These are phyloP conservation scores for Cyberlindnera maritima DNA, from an alignment of 805 yeast species.

Conservation along the genomic window DNA sequence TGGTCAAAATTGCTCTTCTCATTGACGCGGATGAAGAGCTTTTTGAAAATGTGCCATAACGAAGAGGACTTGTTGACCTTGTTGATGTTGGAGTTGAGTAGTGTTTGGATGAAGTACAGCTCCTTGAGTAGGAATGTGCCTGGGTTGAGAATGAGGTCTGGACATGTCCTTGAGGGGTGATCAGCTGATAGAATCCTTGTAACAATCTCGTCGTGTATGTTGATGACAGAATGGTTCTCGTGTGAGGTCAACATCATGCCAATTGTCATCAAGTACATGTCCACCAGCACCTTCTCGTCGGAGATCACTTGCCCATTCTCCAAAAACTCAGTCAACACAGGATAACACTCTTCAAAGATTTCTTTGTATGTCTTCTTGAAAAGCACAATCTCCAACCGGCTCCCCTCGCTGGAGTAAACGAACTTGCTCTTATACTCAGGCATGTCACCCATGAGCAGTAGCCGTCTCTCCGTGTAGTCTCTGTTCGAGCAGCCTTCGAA, in stretches of 20 bases:
- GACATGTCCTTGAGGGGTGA: not conserved
- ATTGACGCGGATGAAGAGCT: slow-evolving; percentile 21
- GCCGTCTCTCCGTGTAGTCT: slow-evolving; percentile 8
- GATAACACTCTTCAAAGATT: slow-evolving; percentile 33
- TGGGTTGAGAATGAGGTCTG: slow-evolving; percentile 3
- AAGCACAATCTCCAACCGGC: slow-evolving; percentile 32
- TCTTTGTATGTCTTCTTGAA: slow-evolving; percentile 30
- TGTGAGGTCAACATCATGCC: slow-evolving; percentile 36
- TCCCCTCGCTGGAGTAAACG: slow-evolving; percentile 8
- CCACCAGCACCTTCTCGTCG: slow-evolving; percentile 6
- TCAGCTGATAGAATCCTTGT: slow-evolving; percentile 8
- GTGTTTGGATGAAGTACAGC: slow-evolving; percentile 19
- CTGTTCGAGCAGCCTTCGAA: slow-evolving; percentile 7
- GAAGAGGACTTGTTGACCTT: slow-evolving; percentile 39
- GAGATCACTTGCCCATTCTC: slow-evolving; percentile 10
- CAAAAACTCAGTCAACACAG: slow-evolving; percentile 13
- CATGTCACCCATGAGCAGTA: slow-evolving; percentile 12
- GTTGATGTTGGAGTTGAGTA: slow-evolving; percentile 33
- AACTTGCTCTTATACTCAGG: slow-evolving; percentile 12
- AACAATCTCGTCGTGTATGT: slow-evolving; percentile 30
- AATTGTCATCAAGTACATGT: slow-evolving; percentile 28
- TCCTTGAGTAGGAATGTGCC: slow-evolving; percentile 20
- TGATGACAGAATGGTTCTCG: slow-evolving; percentile 34
- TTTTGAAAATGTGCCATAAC: slow-evolving; percentile 34
- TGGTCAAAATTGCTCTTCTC: not conserved